Evolutionary conservation across 2,329 filamentous ascomycete species (phyloP).

Genomic region (Fusarium sp.): DNA sequence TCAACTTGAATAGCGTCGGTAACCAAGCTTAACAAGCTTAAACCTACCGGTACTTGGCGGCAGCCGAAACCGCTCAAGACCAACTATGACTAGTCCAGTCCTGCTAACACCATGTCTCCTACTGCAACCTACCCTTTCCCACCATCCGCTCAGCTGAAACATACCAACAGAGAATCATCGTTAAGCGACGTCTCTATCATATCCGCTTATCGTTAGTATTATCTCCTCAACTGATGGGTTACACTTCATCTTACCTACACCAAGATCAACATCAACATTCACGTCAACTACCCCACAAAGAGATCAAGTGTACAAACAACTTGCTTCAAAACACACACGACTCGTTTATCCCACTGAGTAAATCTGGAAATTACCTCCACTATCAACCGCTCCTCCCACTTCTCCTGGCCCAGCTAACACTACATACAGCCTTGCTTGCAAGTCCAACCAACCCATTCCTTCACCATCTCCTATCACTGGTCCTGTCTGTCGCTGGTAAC

Average conservation of each 20-base stretch:
- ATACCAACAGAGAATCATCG: not conserved
- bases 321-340: slow-evolving; percentile 1
- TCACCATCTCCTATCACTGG: not conserved
- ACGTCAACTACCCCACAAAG: not conserved
- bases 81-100: not conserved
- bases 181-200: not conserved
- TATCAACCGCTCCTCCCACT: slow-evolving; percentile 5
- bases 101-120: not conserved
- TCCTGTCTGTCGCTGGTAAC: slow-evolving; percentile 5
- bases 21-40: not conserved
- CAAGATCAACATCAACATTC: not conserved
- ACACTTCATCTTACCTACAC: not conserved
- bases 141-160: not conserved
- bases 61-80: not conserved
- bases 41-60: not conserved
- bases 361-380: slow-evolving; percentile 37
- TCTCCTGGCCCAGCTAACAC: slow-evolving; percentile 8
- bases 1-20: not conserved
- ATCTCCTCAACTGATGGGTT: not conserved
- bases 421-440: not conserved
- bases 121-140: not conserved
- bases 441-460: slow-evolving; percentile 29
- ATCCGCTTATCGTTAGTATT: not conserved
- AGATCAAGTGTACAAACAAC: not conserved
- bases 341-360: slow-evolving; percentile 14